phyloP scores from a whole-genome alignment of 306 rosid genomes.

The Trifolium dubium region DNA sequence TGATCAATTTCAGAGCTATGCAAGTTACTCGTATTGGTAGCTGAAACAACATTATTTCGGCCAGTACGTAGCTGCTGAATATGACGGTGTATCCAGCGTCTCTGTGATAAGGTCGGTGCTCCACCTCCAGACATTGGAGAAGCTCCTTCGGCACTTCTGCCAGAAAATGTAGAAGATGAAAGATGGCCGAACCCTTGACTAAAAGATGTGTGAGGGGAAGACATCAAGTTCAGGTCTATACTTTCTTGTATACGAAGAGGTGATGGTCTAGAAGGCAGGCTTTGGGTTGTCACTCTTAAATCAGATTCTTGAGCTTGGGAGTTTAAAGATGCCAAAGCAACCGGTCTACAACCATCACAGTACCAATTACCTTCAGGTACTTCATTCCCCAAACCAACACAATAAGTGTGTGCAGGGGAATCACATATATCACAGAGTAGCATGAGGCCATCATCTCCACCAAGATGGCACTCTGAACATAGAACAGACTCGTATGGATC shows the following conservation, averaged over 20 bases:
- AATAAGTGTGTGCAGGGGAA: conserved; percentile 96
- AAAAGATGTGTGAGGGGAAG: conserved; percentile 61
- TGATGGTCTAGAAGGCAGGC: conserved; percentile 55
- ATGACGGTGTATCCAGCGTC: conserved; percentile 81
- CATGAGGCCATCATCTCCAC: conserved; percentile 93
- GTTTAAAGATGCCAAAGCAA: conserved; percentile 75
- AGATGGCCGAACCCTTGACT: conserved; percentile 65
- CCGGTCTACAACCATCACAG: conserved; percentile 80
- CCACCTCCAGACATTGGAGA: conserved; percentile 70
- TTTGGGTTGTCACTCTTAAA: conserved; percentile 56
- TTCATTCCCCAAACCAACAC: conserved; percentile 89
- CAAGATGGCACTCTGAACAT: conserved; percentile 91
- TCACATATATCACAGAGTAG: conserved; percentile 92
- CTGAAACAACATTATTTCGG: conserved; percentile 57
- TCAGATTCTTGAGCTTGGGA: conserved; percentile 70
- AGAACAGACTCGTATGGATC: conserved; percentile 90
- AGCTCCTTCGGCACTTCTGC: conserved; percentile 59
- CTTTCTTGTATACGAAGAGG: conserved; percentile 59
- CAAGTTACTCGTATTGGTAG: conserved; percentile 50
- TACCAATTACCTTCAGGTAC: conserved; percentile 99
- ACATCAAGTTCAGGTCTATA: conserved; percentile 72
- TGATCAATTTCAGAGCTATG: conserved; percentile 57
- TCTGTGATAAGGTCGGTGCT: conserved; percentile 81
- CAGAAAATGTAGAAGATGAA: conserved; percentile 67
- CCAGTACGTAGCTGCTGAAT: conserved; percentile 68